These are phyloP conservation scores for Psophocarpus tetragonolobus DNA, from an alignment of 306 rosid genomes.

Conservation along the genomic window DNA sequence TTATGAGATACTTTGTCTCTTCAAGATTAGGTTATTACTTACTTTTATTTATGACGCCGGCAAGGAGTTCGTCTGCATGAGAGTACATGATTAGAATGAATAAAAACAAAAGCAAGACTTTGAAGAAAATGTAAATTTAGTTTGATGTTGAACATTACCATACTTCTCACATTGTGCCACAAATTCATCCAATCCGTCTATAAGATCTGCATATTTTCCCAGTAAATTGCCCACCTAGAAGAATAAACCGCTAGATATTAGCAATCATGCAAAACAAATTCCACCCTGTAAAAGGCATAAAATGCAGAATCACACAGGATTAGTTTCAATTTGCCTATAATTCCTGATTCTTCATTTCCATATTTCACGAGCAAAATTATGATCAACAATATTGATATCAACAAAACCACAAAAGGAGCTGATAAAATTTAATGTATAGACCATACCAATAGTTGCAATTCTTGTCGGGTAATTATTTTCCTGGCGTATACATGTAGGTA, in stretches of 20 bases:
- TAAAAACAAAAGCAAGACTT: conserved; percentile 22
- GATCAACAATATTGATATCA: neutral
- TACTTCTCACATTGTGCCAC: conserved; percentile 80
- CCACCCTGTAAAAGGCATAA: neutral
- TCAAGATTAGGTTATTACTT: conserved; percentile 67
- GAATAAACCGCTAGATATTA: conserved; percentile 33
- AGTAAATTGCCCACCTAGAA: conserved; percentile 82
- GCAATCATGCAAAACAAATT: conserved; percentile 3
- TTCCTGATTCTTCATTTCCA: neutral
- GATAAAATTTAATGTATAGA: neutral
- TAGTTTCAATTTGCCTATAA: neutral
- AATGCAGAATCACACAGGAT: neutral
- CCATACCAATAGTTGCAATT: conserved; percentile 84
- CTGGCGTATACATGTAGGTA: conserved; percentile 86
- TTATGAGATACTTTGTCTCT: no score
- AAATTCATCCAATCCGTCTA: conserved; percentile 87
- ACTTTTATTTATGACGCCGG: conserved; percentile 95
- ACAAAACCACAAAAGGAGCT: neutral
- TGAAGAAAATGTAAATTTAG: conserved; percentile 31
- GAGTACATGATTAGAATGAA: conserved; percentile 50
- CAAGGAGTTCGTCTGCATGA: conserved; percentile 90
- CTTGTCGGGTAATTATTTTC: conserved; percentile 81
- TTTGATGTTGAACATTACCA: conserved; percentile 54
- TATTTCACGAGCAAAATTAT: neutral
- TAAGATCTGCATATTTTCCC: conserved; percentile 78